Percentiles rank a stretch among this genome's conserved stretches.
phyloP scores from a whole-genome alignment of 306 rosid species.

The Ammopiptanthus mongolicus region DNA sequence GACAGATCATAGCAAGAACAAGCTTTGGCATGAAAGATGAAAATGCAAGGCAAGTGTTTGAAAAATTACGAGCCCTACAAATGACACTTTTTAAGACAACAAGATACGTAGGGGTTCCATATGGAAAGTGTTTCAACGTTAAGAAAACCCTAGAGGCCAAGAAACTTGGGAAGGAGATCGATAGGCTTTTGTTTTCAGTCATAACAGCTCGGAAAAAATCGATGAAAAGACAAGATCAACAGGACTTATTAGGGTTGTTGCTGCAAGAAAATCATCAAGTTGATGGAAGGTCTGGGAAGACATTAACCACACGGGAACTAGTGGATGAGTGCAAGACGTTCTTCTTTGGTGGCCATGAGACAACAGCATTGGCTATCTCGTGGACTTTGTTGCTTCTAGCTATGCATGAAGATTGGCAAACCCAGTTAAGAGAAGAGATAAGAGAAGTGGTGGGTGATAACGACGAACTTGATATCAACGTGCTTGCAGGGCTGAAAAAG shows the following conservation, averaged over 20 bases:
- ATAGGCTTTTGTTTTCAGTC: conserved; percentile 34
- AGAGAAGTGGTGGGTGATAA: conserved; percentile 51
- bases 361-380: conserved; percentile 83
- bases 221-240: background rate
- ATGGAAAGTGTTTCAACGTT: conserved; percentile 35
- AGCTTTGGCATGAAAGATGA: conserved; percentile 63
- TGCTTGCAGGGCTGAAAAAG: conserved; percentile 56
- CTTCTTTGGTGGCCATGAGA: conserved; percentile 89
- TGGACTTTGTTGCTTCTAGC: conserved; percentile 79
- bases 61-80: conserved; percentile 57
- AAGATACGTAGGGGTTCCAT: conserved; percentile 81
- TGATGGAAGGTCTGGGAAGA: conserved; percentile 27
- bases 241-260: conserved; percentile 55
- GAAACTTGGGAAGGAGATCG: conserved; percentile 67
- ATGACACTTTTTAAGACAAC: conserved; percentile 54
- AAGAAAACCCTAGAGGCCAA: conserved; percentile 50
- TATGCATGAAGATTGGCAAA: conserved; percentile 64
- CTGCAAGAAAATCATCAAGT: conserved; percentile 34
- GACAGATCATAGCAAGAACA: conserved; percentile 74
- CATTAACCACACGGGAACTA: conserved; percentile 39
- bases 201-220: conserved; percentile 34
- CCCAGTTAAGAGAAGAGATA: conserved; percentile 54
- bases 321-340: conserved; percentile 89
- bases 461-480: conserved; percentile 29
- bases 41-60: conserved; percentile 40